Conservation (phyloP, 345 rosid genomes). For the Camelina neglecta region DNA sequence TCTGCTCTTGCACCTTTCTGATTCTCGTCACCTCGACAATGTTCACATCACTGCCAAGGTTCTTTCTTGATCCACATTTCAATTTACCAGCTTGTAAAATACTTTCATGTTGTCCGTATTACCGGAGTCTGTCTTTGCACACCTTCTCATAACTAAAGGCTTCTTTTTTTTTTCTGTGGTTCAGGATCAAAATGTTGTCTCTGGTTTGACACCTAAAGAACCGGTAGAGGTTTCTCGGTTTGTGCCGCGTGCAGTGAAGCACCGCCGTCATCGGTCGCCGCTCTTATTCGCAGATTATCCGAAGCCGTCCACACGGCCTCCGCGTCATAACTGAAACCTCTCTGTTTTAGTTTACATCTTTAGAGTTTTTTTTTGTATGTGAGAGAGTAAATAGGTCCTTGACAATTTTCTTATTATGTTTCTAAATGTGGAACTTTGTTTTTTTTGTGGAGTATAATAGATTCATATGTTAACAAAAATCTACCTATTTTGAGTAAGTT, state of each 20-base stretch:
- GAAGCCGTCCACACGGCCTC: constrained; percentile 48
- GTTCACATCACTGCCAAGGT: constrained; percentile 36
- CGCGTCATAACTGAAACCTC: constrained; percentile 43
- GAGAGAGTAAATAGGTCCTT: constrained; percentile 31
- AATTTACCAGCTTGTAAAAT: background rate
- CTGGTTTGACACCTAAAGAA: constrained; percentile 26
- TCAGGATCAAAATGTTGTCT: constrained; percentile 33
- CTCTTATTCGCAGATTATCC: constrained; percentile 44
- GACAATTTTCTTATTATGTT: constrained; percentile 30
- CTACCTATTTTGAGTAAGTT: constrained; percentile 19
- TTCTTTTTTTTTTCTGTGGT: background rate
- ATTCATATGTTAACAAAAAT: constrained; percentile 15
- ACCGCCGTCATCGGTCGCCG: constrained; percentile 22
- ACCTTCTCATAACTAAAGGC: constrained; percentile 13
- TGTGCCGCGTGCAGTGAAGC: constrained; percentile 7
- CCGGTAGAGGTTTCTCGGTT: constrained; percentile 28
- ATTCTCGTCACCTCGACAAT: constrained; percentile 41
- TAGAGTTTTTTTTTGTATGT: constrained; percentile 11
- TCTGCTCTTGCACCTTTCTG: constrained; percentile 33
- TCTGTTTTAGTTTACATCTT: constrained; percentile 27
- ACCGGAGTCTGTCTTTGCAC: background rate
- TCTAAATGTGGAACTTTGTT: constrained; percentile 10
- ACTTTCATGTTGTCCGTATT: too few relatives aligned
- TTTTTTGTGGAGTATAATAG: constrained; percentile 29
- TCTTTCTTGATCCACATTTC: constrained; percentile 9